Evolutionary conservation across 2,329 filamentous ascomycete genomes (phyloP).

Genomic region (Alternaria arborescens): DNA sequence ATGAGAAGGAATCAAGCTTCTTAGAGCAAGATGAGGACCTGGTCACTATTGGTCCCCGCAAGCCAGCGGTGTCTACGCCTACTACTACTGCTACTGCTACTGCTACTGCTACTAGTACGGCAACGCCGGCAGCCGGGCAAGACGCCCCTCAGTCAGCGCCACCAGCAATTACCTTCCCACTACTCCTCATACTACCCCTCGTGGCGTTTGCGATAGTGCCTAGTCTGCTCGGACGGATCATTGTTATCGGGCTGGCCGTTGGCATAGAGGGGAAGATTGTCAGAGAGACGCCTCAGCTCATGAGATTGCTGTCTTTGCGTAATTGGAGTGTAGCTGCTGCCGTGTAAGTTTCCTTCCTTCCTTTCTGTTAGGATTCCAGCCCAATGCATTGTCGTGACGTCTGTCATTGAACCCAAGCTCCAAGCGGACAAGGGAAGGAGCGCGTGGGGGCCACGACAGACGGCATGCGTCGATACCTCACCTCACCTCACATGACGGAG

Average conservation of each 20-base stretch:
- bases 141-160: slow-evolving; percentile 25
- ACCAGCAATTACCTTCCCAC: slow-evolving; percentile 44
- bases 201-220: slow-evolving; percentile 55
- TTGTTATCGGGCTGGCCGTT: slow-evolving; percentile 51
- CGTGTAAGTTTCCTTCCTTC: slow-evolving; percentile 46
- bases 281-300: slow-evolving; percentile 45
- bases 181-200: slow-evolving; percentile 53
- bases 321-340: slow-evolving; percentile 53
- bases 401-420: background rate
- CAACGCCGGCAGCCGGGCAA: slow-evolving; percentile 20
- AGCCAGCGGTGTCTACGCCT: slow-evolving; percentile 1
- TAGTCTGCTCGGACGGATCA: slow-evolving; percentile 51
- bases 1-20: slow-evolving; percentile 67
- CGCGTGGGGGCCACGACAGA: background rate
- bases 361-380: background rate
- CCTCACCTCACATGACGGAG: background rate
- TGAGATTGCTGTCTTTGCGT: slow-evolving; percentile 44
- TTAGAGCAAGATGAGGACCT: slow-evolving; percentile 66
- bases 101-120: slow-evolving; percentile 15
- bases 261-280: slow-evolving; percentile 47
- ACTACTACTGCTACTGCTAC: slow-evolving; percentile 1
- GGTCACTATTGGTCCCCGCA: slow-evolving; percentile 50
- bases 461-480: background rate
- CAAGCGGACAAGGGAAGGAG: background rate
- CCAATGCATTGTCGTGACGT: background rate